Base-by-base conservation (phyloP, 108 stramenopile species). In the Cyclostephanos invisitatus region DNA sequence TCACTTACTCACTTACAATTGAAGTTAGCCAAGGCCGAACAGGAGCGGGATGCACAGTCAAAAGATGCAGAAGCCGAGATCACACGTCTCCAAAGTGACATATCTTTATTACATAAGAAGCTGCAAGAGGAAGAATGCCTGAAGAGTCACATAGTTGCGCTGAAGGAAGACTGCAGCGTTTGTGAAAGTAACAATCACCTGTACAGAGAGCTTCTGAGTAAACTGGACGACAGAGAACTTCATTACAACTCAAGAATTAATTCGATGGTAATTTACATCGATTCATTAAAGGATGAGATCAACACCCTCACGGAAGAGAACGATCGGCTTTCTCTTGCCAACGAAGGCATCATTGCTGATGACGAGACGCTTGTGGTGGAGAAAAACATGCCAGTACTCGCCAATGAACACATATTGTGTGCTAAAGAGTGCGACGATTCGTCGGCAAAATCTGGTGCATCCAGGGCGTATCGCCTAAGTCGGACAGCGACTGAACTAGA, bases 401-500 rank as follows among this genome's bases (percentile, higher is more conserved):
- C 57, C 10, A 36, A 50, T 38, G 67, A 68, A 17, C 49, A 62
- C 1, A 49, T 61, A 12, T 54, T 32, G 40, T 38, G 36, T 24
- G 15, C 35, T 44, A 71, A 42, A 54, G 29, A 70, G 14, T 17
- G 29, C 9, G 79, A 80, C 60, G 79, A 80, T 12, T 28, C 24
- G 20, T 80, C 79, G 12, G 48, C 54, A 64, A 35, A 62, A 24
- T 80, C 79, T 25, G 29, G 50, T 37, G 37, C 29, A 4, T 64
- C 76, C 1, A 29, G 35, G 25, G 63, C 51, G 48, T 56, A 60
- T 27, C 61, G 64, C 12, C 9, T 70, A n/a, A 67, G 50, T 18
- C 72, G 68, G 50, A 80, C 79, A 73, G 71, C 66, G 14, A 55
- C 61, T 65, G 79, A 80, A 28, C 63, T 80, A 8, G 72, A 80